Base-by-base conservation (phyloP, 331 rosid genomes). In the Malus hybrid region DNA sequence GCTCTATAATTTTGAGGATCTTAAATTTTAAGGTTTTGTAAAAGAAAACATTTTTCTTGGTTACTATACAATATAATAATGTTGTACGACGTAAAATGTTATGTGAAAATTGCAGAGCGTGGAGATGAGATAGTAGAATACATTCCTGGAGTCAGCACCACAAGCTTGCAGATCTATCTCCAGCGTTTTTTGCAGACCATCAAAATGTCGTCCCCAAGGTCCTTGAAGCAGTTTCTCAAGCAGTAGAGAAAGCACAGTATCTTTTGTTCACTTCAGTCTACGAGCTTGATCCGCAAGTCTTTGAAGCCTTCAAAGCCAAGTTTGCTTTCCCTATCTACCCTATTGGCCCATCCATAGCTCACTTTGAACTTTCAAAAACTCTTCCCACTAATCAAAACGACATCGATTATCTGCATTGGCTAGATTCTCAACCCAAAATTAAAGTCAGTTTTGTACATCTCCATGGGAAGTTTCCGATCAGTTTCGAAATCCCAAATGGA, bases 291-390 rank as follows among this genome's bases (percentile, higher is more conserved):
- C 14, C 80, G 8, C 82, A 84, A 78, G 70, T 74, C 32, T 75
- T 81, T 62, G 88, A 86, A 50, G 14, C 73, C 74, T 55, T 90
- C 11, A 87, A 66, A 73, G 75, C 85, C 8, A 78, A 74, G 68
- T 68, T 80, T 36, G 33, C 87, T 9, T 72, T 80, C 48, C 93
- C 86, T 0, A 71, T 90, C 6, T 87, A 82, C 82, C 55, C 91
- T 7, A 66, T 86, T 68, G 92, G 89, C 22, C 97, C 96, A 55
- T 77, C 87, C 16, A 86, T 88, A 63, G 89, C 91, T 6, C 75
- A 82, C 36, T 76, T 68, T 11, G 81, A 85, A 22, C 77, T 83
- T 33, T 71, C 26, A 55, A 60, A 20, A 32, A 68, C 14, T 0
- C 9, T 32, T n/a, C 48, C 63, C 29, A 53, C 3, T 44, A 12